Conservation (phyloP, 73 alveolate species). For the Tetrahymena malaccensis region DNA sequence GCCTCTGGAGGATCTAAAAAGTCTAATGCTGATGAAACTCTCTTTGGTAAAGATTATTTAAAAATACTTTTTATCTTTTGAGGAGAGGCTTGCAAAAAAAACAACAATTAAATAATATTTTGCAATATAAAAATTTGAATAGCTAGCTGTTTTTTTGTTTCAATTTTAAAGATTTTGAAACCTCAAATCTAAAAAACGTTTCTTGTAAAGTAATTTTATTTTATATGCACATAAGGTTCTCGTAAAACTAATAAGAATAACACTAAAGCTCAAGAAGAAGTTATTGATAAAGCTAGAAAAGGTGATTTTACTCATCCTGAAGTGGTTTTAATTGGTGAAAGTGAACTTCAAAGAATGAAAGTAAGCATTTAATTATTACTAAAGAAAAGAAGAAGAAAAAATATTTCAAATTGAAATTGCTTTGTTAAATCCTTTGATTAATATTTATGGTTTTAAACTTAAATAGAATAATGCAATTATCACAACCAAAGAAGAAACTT, state of each 20-base stretch:
- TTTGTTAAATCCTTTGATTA: neutral
- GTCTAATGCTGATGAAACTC: neutral
- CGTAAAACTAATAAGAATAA: constrained; percentile 2
- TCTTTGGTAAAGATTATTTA: neutral
- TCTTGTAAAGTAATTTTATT: no score
- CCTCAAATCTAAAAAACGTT: neutral
- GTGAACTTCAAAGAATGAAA: constrained; percentile 37
- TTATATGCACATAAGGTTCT: neutral
- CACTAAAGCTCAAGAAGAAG: constrained; percentile 1
- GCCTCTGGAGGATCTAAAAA: neutral
- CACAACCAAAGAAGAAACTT: constrained; percentile 35
- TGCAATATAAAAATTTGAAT: neutral
- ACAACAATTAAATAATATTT: no score
- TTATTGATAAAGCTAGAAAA: constrained; percentile 19
- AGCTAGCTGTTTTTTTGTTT: neutral
- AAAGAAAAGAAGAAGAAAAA: neutral
- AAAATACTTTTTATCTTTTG: neutral
- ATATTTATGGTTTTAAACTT: neutral
- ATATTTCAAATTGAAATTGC: neutral
- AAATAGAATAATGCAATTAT: constrained; percentile 37
- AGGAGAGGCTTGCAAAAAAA: neutral
- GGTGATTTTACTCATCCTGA: constrained; percentile 40
- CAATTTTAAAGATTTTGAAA: no score
- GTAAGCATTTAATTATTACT: neutral
- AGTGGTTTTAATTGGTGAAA: constrained; percentile 32